Evolutionary conservation across 2,329 filamentous ascomycete genomes (phyloP), one percentile per base, ranked within the genome.

Genomic region (Ceratocystis huliohia): DNA sequence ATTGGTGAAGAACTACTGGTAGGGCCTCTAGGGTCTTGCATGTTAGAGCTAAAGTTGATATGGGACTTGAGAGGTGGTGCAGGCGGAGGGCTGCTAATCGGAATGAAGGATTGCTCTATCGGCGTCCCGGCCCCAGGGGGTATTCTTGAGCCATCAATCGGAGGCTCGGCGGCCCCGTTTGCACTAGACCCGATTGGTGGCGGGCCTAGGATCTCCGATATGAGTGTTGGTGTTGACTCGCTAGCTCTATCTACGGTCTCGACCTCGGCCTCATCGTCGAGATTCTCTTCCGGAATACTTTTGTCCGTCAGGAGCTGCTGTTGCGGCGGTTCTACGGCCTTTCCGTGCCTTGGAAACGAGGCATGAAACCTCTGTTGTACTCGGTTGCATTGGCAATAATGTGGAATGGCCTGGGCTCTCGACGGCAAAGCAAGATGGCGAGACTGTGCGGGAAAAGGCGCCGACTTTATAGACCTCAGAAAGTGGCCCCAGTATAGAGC

Each of bases 281-380:
- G 37, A 25, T 37, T 61, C 10, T 28, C 50, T 41, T 48, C 56
- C 2, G 22, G n/a, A 37, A 30, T 44, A 28, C 10, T 17, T 30
- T 65, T 37, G 15, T 44, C 46, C 62, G 28, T 33, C 45, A 46
- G 10, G 33, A 25, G 20, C 33, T 17, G 25, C 61, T 63, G 53
- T 20, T 65, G 44, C 15, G 41, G 37, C 7, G 53, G 41, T 64
- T 69, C 64, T 10, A 70, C 66, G 30, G 69, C 69, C 56, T 70
- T 70, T 22, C 69, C 69, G 30, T 67, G 68, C 17, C 69, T 66
- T 2, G 65, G 65, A 44, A 67, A 67, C 7, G 66, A 67, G 8
- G 63, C 56, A 41, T 62, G 65, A 5, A 8, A 17, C 10, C 63
- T 57, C 46, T n/a, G 33, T n/a, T 63, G 64, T 15, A 45, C 56